phyloP scores from a whole-genome alignment of 345 rosid species.

The Bruguiera sexangula region DNA sequence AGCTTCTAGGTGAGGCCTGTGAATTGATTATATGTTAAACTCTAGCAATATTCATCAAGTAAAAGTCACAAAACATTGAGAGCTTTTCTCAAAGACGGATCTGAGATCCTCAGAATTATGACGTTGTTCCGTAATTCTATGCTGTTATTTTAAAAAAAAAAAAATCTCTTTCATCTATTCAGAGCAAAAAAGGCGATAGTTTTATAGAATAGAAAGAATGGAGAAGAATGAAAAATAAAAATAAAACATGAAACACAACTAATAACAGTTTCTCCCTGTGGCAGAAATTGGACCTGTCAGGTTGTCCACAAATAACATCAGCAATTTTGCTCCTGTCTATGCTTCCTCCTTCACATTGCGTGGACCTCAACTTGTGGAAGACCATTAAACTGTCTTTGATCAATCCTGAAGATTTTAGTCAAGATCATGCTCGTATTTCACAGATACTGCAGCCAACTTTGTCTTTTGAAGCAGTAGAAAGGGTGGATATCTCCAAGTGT shows the following conservation, averaged over 20 bases:
- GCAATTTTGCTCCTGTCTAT: constrained; percentile 45
- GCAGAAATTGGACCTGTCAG: constrained; percentile 68
- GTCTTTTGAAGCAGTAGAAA: constrained; percentile 49
- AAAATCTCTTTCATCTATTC: no score
- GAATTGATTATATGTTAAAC: no score
- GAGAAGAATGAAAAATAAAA: no score
- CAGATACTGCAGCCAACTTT: constrained; percentile 27
- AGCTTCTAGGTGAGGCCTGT: no score
- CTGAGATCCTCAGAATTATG: no score
- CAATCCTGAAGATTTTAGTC: constrained; percentile 28
- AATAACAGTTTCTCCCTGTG: constrained; percentile 5
- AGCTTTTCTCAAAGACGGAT: not conserved
- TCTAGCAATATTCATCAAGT: no score
- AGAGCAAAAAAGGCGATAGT: no score
- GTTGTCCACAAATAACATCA: constrained; percentile 58
- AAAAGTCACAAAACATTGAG: not conserved
- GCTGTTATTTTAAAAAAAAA: no score
- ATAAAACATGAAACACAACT: no score
- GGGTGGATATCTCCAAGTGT: constrained; percentile 71
- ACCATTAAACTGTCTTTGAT: constrained; percentile 24
- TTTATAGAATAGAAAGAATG: no score
- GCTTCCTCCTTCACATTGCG: constrained; percentile 35
- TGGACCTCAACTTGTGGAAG: constrained; percentile 29
- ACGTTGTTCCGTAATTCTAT: no score
- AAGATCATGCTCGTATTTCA: constrained; percentile 24